Percentiles rank a stretch among this genome's conserved stretches.
These are phyloP conservation scores for Tuber umbilicatum DNA, from an alignment of 495 filamentous ascomycete genomes.

Conservation along the genomic window DNA sequence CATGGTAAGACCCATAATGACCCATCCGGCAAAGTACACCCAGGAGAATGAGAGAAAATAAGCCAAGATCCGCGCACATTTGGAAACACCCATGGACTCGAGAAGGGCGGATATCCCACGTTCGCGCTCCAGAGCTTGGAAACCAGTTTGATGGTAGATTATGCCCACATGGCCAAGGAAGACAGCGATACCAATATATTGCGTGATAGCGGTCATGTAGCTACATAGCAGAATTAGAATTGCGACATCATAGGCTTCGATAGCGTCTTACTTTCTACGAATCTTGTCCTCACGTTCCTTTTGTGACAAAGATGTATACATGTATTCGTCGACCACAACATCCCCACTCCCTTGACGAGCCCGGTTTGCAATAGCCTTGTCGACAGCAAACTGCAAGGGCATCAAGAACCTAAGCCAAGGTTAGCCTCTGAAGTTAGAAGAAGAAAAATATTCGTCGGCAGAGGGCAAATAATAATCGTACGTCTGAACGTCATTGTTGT, in stretches of 20 bases:
- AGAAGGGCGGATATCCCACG: slow-evolving; percentile 70
- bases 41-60: slow-evolving; percentile 63
- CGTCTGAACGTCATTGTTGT: slow-evolving; percentile 62
- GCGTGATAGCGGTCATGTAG: slow-evolving; percentile 64
- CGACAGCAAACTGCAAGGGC: slow-evolving; percentile 70
- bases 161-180: slow-evolving; percentile 63
- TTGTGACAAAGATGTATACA: slow-evolving; percentile 62
- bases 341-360: slow-evolving; percentile 9
- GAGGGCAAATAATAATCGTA: slow-evolving; percentile 44
- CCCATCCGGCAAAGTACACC: slow-evolving; percentile 64
- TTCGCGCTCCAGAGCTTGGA: slow-evolving; percentile 71
- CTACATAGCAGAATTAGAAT: slow-evolving; percentile 31
- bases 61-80: slow-evolving; percentile 59
- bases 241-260: neutral
- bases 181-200: slow-evolving; percentile 61
- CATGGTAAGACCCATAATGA: slow-evolving; percentile 59
- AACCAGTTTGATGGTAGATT: slow-evolving; percentile 67
- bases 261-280: slow-evolving; percentile 40
- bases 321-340: slow-evolving; percentile 56
- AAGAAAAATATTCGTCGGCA: neutral
- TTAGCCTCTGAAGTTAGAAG: neutral
- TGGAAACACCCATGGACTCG: slow-evolving; percentile 76
- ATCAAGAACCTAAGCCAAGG: slow-evolving; percentile 46
- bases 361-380: slow-evolving; percentile 58
- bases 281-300: slow-evolving; percentile 58